These are phyloP conservation scores for Phialemonium atrogriseum DNA, from an alignment of 2,329 filamentous ascomycete species.

Conservation along the genomic window DNA sequence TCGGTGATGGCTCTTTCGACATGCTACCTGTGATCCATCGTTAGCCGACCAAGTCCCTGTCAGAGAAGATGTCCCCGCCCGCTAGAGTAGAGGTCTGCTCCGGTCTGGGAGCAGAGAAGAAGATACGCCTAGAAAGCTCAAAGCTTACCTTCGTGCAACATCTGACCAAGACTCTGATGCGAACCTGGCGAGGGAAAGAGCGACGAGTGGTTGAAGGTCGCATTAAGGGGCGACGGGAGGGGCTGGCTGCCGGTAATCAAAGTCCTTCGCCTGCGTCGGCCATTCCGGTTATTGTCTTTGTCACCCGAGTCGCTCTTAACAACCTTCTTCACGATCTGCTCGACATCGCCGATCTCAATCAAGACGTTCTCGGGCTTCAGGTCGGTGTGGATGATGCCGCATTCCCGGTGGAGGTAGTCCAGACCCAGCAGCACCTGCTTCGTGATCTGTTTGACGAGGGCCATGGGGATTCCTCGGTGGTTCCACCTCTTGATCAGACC, in stretches of 20 bases:
- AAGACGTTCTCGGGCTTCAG: slow-evolving; percentile 96
- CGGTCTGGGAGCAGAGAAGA: background rate
- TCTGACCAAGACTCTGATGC: slow-evolving; percentile 72
- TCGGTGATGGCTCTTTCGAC: slow-evolving; percentile 38
- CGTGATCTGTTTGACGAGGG: slow-evolving; percentile 95
- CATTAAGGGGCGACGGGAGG: slow-evolving; percentile 86
- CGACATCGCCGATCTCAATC: slow-evolving; percentile 97
- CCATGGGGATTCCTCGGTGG: slow-evolving; percentile 92
- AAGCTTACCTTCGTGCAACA: slow-evolving; percentile 75
- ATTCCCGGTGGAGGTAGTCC: slow-evolving; percentile 95
- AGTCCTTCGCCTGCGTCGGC: slow-evolving; percentile 78
- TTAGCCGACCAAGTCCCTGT: slow-evolving; percentile 4
- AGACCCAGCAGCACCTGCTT: slow-evolving; percentile 94
- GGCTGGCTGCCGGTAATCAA: slow-evolving; percentile 97
- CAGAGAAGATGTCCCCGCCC: background rate
- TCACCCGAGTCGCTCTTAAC: slow-evolving; percentile 70
- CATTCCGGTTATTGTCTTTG: slow-evolving; percentile 88
- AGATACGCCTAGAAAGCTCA: background rate
- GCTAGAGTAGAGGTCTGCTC: background rate
- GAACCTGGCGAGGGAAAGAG: slow-evolving; percentile 56
- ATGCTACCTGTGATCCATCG: slow-evolving; percentile 20
- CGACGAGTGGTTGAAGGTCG: slow-evolving; percentile 76
- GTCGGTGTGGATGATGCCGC: slow-evolving; percentile 97
- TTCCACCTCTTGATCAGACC: slow-evolving; percentile 98
- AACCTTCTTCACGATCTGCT: slow-evolving; percentile 94